Percentiles rank a stretch among this genome's conserved stretches.
These are phyloP conservation scores for Schizochytrium sp. DNA, from an alignment of 108 stramenopile species.

Conservation along the genomic window DNA sequence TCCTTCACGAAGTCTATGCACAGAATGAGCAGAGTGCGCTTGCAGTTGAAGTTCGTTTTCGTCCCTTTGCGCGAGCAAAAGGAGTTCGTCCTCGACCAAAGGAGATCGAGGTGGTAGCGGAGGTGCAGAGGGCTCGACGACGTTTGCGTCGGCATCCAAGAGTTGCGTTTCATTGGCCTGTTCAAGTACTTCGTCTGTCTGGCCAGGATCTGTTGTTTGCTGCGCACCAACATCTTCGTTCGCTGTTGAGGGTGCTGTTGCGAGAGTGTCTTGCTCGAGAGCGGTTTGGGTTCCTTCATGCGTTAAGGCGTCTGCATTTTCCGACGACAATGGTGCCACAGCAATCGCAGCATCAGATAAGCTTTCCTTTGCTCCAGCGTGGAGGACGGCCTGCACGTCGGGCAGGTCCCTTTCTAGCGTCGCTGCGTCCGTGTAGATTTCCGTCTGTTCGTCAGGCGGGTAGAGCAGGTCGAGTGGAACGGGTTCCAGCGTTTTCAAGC, in stretches of 20 bases:
- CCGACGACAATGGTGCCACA: too few relatives aligned
- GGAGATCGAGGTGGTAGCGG: slow-evolving; percentile 10
- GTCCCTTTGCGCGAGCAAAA: neutral
- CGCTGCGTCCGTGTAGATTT: neutral
- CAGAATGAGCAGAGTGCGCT: neutral
- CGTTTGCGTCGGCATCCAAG: too few relatives aligned
- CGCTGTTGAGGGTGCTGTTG: too few relatives aligned
- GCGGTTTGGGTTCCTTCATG: too few relatives aligned
- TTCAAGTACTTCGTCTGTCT: too few relatives aligned
- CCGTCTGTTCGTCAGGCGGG: neutral
- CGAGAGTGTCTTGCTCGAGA: too few relatives aligned
- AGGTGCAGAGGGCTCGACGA: neutral
- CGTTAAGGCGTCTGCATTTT: too few relatives aligned
- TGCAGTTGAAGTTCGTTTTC: neutral
- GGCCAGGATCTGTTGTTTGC: too few relatives aligned
- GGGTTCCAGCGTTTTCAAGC: neutral
- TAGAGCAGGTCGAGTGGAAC: neutral
- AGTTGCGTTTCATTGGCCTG: too few relatives aligned
- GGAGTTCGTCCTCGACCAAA: neutral
- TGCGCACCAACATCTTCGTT: too few relatives aligned
- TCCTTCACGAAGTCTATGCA: neutral
- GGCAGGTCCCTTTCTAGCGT: neutral
- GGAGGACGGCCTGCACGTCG: neutral
- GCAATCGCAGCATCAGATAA: neutral
- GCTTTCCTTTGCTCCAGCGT: neutral